phyloP scores from a whole-genome alignment of 805 yeast species.

The Wickerhamomyces ciferrii region DNA sequence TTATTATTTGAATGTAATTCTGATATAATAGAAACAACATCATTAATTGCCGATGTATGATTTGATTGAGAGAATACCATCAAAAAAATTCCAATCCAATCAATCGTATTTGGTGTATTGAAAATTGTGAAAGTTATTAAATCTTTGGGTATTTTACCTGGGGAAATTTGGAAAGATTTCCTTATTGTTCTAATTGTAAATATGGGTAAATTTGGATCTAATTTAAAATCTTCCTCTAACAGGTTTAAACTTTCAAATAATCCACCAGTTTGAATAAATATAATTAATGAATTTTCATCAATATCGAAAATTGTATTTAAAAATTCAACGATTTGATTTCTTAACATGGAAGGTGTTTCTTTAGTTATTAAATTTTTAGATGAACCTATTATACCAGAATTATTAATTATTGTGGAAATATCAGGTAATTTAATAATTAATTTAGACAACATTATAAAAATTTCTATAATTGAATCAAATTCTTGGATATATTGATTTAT shows the following conservation, averaged over 20 bases:
- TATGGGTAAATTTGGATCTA: constrained; percentile 31
- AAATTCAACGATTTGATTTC: constrained; percentile 3
- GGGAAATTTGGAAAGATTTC: constrained; percentile 29
- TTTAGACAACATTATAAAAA: not conserved
- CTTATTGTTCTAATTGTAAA: constrained; percentile 32
- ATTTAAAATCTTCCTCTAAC: constrained; percentile 39
- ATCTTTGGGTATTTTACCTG: constrained; percentile 33
- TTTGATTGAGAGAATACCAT: constrained; percentile 20
- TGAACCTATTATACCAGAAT: constrained; percentile 7
- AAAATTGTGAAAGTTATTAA: constrained; percentile 36
- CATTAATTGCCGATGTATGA: constrained; percentile 17
- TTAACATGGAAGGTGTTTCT: not conserved
- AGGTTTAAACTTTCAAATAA: constrained; percentile 33
- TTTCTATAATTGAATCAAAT: not conserved
- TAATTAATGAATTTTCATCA: constrained; percentile 27
- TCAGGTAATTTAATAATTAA: not conserved
- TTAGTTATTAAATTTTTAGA: constrained; percentile 3
- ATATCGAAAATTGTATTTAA: constrained; percentile 13
- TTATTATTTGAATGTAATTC: constrained; percentile 28
- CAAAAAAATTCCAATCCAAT: constrained; percentile 35
- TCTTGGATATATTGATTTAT: not conserved
- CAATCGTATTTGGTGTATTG: constrained; percentile 28
- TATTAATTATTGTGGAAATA: no score
- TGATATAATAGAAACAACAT: constrained; percentile 28
- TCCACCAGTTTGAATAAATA: constrained; percentile 43